Evolutionary conservation across 306 rosid species (phyloP), one percentile per base, ranked within the genome.

Genomic region (Medicago arabica): DNA sequence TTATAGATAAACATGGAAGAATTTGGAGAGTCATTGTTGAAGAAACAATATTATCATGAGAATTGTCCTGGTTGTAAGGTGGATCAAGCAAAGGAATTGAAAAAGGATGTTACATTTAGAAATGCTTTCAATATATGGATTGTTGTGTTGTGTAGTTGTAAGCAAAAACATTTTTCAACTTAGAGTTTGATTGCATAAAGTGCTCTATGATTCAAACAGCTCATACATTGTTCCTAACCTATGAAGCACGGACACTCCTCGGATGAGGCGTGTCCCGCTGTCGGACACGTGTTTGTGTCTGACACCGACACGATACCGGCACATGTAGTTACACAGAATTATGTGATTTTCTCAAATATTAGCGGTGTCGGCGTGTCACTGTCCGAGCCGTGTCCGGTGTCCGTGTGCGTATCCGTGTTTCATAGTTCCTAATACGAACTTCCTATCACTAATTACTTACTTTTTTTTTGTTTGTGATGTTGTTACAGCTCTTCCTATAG

Each of bases 11-110:
- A 39, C 44, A 91, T 91, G 97, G 89, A 77, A 69, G 85, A 54
- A 67, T 17, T 28, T 25, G 72, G 64, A 49, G 83, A 83, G 73
- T 67, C 88, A 13, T 72, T 91, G 75, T 54, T 88, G 88, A 84
- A 66, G 84, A 87, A 86, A 53, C 63, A 74, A 9, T 78, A 93
- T 57, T 46, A 83, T 69, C 63, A 57, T 10, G 89, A 89, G 31
- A 68, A 85, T 53, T 93, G 98, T 46, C 97, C 97, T 4, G 98
- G 97, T n/a, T 93, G 97, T 67, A 87, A 85, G 79, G 84, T 86
- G 31, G 93, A 93, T 38, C 76, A 67, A 71, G 61, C 69, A 19
- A 91, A 88, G 14, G 90, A 78, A 39, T 13, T 68, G 59, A 74
- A 65, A 15, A 64, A 55, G 8, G 96, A 90, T 19, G 68, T 79